Conservation (phyloP, 2,329 filamentous ascomycete species). For the Aspergillus sojae region DNA sequence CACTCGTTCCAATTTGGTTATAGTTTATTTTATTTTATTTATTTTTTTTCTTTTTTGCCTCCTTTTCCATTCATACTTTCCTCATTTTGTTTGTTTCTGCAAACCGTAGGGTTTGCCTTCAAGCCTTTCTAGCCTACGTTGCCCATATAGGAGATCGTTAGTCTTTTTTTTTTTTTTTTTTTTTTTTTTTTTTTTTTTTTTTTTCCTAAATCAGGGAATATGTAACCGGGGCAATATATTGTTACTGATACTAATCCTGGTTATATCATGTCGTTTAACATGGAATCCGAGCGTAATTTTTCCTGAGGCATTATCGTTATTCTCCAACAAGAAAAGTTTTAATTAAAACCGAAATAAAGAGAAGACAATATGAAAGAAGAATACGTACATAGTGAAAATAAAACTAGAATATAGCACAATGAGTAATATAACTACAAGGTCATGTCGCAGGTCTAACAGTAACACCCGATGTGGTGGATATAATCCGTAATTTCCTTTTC, state of each 20-base stretch:
- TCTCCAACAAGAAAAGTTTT: not conserved
- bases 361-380: not conserved
- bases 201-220: not conserved
- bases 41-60: too few relatives aligned
- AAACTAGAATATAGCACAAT: not conserved
- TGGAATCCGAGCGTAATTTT: not conserved
- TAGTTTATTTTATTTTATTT: not conserved
- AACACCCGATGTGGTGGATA: not conserved
- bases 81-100: not conserved
- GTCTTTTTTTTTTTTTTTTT: not conserved
- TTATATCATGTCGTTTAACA: not conserved
- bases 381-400: not conserved
- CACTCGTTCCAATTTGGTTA: not conserved
- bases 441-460: not conserved
- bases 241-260: not conserved
- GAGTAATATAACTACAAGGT: not conserved
- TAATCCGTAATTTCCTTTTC: not conserved
- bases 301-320: not conserved
- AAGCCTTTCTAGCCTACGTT: not conserved
- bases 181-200: too few relatives aligned
- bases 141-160: not conserved
- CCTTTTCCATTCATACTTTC: not conserved
- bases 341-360: not conserved
- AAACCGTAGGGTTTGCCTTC: not conserved
- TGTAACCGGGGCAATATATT: conserved; percentile 2